Base-by-base conservation (phyloP, 352 stramenopile species). In the Pseudoperonospora humuli region DNA sequence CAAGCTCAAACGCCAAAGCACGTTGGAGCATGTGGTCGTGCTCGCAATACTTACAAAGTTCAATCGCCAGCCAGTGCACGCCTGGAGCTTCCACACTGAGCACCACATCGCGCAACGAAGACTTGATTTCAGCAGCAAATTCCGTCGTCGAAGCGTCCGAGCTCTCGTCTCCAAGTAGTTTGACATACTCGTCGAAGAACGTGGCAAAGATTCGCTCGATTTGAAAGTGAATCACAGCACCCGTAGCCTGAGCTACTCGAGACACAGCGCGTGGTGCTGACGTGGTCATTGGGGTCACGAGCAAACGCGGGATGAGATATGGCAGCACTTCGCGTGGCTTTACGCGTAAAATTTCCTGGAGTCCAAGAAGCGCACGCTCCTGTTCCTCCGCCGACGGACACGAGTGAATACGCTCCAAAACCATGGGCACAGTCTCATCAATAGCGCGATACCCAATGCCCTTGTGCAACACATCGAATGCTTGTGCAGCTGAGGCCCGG, bases 321-420 rank as follows among this genome's bases (percentile, higher is more conserved):
- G 95, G 86, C 19, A 99, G 69, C 40, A 99, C 75, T 54, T 99
- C 96, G 33, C 86, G 79, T 20, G 93, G 96, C 62, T 97, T 95
- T 27, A 99, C 77, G 26, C 84, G 83, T 38, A 99, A 55, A 51
- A 99, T 97, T 42, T 98, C 94, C 48, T 97, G 96, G 13, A 99
- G 70, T 45, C 96, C 97, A 45, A 96, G 93, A 27, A 99, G 71
- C 21, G 96, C 96, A 46, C 81, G 83, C 39, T 83, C 68, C 49
- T 91, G 76, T 47, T 84, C 76, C 11, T 75, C 59, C 2, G 28
- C 38, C 5, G 46, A 48, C 21, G 56, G 33, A 3, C 67, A 73
- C 15, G 67, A 75, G 35, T 97, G 85, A 46, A 99, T 89, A 25
- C 86, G 77, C 15, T 94, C 80, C 24, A 99, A 82, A 53, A 99